Base-by-base conservation (phyloP, 805 yeast genomes). In the Soucietia sequanensis region DNA sequence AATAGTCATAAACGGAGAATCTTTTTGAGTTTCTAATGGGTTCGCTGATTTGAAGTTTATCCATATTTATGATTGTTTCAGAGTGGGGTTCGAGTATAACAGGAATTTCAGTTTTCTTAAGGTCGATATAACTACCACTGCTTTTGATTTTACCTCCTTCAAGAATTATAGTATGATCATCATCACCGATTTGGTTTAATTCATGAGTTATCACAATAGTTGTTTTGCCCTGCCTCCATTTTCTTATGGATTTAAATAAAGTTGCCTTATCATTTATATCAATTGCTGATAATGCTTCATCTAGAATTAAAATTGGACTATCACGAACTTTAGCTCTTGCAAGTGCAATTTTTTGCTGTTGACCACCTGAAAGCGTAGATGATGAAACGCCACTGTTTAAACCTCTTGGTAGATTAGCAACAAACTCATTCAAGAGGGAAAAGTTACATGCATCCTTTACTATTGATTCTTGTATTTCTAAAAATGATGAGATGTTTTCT, bases 191-290 rank as follows among this genome's bases (percentile, higher is more conserved):
- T 22, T 78, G 79, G 8, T 65, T 52, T 17, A 77, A 58, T 27
- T 89, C 88, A 57, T 93, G 99, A 0, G 96, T 84, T 33, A 91
- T 70, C 3, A 88, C 61, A 11, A 93, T 72, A 0, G 97, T 90
- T 0, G 96, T 84, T 43, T 75, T 81, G 2, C 76, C 80, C 6
- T 41, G 38, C 46, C 98, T 71, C 81, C 84, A 80, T 3, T 43
- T 35, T 35, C 76, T 72, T 9, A 93, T 67, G 0, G 70, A 68
- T 2, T 60, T 52, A 49, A 82, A 56, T 4, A 88, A 54, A 3
- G 51, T 36, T 0, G 60, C 58, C 40, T 80, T 69, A 27, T 72
- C 70, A 0, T 46, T 48, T 2, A 60, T 53, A 54, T 93, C 97
- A 37, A 93, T 60, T 0, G 96, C 96, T 31, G 93, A 81, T 2